Percentiles rank a stretch among this genome's conserved stretches.
These are phyloP conservation scores for Torulaspora gathmanii DNA, from an alignment of 805 yeast genomes.

Conservation along the genomic window DNA sequence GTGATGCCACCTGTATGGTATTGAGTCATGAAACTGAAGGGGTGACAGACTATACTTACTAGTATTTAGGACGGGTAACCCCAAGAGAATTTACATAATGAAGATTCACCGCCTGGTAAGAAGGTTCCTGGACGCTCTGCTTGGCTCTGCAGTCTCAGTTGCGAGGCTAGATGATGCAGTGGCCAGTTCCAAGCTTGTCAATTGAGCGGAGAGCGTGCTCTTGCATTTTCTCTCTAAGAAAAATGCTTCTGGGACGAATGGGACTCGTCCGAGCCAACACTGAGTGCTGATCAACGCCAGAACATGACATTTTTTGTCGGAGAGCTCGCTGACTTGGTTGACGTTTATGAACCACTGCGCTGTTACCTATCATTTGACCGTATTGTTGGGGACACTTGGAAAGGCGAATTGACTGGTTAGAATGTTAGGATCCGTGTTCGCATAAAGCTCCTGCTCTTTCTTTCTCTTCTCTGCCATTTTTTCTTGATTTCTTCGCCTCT, in stretches of 20 bases:
- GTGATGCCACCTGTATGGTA: not conserved
- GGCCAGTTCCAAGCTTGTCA: too few relatives aligned
- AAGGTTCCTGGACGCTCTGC: not conserved
- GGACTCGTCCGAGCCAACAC: too few relatives aligned
- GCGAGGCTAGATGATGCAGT: too few relatives aligned
- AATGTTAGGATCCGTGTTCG: constrained; percentile 31
- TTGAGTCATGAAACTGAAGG: constrained; percentile 4
- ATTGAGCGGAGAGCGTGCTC: too few relatives aligned
- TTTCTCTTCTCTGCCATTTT: constrained; percentile 12
- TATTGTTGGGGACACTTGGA: constrained; percentile 17
- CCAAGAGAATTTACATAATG: not conserved
- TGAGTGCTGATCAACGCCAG: too few relatives aligned
- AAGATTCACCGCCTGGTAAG: not conserved
- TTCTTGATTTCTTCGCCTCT: constrained; percentile 13
- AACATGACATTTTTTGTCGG: too few relatives aligned
- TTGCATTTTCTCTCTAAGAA: too few relatives aligned
- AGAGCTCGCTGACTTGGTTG: not conserved
- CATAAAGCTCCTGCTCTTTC: constrained; percentile 26
- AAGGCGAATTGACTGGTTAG: constrained; percentile 22
- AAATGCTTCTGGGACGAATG: too few relatives aligned
- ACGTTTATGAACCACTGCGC: not conserved
- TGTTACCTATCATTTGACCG: not conserved
- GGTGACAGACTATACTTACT: not conserved
- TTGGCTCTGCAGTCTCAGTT: not conserved
- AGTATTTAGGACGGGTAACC: not conserved